phyloP scores from a whole-genome alignment of 306 rosid species.

The Acmispon strigosus region DNA sequence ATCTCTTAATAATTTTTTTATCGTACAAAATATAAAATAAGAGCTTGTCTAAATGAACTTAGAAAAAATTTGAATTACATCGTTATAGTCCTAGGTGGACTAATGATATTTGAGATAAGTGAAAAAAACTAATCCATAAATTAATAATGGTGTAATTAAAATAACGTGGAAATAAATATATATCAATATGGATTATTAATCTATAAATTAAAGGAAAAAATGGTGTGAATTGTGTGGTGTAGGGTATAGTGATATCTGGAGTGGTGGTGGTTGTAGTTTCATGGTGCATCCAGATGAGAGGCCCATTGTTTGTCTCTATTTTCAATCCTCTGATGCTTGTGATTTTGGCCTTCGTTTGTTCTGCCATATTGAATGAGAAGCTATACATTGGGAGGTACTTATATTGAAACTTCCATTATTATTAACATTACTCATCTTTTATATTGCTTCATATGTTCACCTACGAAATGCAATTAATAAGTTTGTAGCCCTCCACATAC shows the following conservation, averaged over 20 bases:
- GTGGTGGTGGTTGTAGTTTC: slow-evolving; percentile 16
- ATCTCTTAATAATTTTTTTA: too few relatives aligned
- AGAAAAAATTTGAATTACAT: too few relatives aligned
- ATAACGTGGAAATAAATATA: too few relatives aligned
- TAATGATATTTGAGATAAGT: too few relatives aligned
- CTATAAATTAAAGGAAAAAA: background rate
- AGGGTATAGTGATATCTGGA: slow-evolving; percentile 34
- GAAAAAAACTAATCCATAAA: too few relatives aligned
- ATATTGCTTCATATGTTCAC: too few relatives aligned
- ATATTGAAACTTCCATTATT: background rate
- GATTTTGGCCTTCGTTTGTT: slow-evolving; percentile 22
- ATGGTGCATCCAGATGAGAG: slow-evolving; percentile 22
- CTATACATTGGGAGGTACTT: slow-evolving; percentile 28
- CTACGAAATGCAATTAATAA: too few relatives aligned
- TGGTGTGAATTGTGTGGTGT: background rate
- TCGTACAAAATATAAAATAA: too few relatives aligned
- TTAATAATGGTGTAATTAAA: too few relatives aligned
- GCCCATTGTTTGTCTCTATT: slow-evolving; percentile 28
- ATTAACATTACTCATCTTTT: background rate
- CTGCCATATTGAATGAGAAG: slow-evolving; percentile 28
- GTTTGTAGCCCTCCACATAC: background rate
- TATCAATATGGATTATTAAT: too few relatives aligned
- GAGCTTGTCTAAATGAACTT: too few relatives aligned
- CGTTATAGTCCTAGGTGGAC: too few relatives aligned
- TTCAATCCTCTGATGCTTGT: slow-evolving; percentile 28